A percentile compares a stretch with the other conserved stretches of the same genome.
These are phyloP conservation scores for Sutorius eximius DNA, from an alignment of 1,284 basidiomycete genomes.

Conservation along the genomic window DNA sequence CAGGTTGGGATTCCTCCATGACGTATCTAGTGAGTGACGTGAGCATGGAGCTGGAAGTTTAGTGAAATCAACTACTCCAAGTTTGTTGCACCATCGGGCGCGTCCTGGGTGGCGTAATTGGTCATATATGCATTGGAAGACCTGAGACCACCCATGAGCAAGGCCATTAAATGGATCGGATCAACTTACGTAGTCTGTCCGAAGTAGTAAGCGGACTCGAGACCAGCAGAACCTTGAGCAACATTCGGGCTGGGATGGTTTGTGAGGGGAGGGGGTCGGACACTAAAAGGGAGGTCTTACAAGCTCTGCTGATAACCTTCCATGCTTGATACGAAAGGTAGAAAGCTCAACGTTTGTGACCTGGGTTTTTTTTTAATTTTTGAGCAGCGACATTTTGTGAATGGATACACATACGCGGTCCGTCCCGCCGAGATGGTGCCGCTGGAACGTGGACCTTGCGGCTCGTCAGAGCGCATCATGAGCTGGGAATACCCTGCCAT, in stretches of 20 bases:
- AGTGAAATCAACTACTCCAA: constrained; percentile 18
- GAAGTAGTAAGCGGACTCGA: constrained; percentile 8
- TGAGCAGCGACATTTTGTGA: background rate
- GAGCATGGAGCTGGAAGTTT: constrained; percentile 13
- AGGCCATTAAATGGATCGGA: background rate
- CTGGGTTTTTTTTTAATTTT: constrained; percentile 5
- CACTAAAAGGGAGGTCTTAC: constrained; percentile 12
- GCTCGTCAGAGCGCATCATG: constrained; percentile 2
- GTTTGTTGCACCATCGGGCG: constrained; percentile 5
- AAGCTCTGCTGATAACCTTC: constrained; percentile 11
- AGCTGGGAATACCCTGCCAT: constrained; percentile 1
- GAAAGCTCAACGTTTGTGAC: background rate
- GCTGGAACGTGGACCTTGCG: constrained; percentile 3
- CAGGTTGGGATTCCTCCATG: background rate
- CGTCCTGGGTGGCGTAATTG: constrained; percentile 1
- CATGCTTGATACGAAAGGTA: background rate
- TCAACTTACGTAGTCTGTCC: constrained; percentile 16
- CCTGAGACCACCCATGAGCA: constrained; percentile 11
- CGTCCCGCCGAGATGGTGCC: background rate
- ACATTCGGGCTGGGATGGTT: constrained; percentile 9
- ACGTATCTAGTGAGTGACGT: constrained; percentile 18
- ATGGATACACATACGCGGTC: constrained; percentile 15
- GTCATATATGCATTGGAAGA: constrained; percentile 6
- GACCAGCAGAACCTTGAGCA: constrained; percentile 1
- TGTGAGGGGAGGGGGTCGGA: background rate